These are phyloP conservation scores for Gossypium davidsonii DNA, from an alignment of 441 rosid genomes.

Conservation along the genomic window DNA sequence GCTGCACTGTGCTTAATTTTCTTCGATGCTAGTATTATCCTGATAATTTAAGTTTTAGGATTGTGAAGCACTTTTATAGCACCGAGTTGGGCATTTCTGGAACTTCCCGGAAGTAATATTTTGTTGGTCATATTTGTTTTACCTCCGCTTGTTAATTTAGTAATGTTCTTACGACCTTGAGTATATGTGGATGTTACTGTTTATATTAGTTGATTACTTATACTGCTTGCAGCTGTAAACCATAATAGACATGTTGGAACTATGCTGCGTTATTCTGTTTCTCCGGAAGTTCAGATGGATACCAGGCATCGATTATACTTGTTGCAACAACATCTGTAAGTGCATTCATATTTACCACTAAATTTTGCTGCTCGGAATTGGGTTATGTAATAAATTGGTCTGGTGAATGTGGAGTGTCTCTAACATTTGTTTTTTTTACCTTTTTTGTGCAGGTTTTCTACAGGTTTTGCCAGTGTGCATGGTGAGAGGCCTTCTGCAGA, in stretches of 20 bases:
- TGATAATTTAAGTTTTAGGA: neutral
- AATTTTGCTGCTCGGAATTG: neutral
- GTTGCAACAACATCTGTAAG: slow-evolving; percentile 42
- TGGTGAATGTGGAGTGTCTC: neutral
- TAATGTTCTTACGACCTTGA: neutral
- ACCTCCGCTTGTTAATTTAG: neutral
- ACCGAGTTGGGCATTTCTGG: neutral
- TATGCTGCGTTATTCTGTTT: slow-evolving; percentile 18
- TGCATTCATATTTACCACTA: neutral
- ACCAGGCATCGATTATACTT: slow-evolving; percentile 23
- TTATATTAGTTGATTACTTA: neutral
- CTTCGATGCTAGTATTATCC: neutral
- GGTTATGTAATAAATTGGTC: neutral
- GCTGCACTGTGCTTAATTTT: neutral
- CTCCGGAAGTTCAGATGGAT: slow-evolving; percentile 11
- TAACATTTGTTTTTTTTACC: neutral
- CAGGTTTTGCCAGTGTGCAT: slow-evolving; percentile 66
- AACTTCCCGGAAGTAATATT: neutral
- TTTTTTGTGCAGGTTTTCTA: slow-evolving; percentile 48
- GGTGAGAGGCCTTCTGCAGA: slow-evolving; percentile 84
- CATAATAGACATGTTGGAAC: slow-evolving; percentile 17
- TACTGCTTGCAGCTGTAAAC: slow-evolving; percentile 35
- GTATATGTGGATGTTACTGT: neutral
- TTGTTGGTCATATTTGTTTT: neutral
- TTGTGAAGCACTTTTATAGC: neutral